Conservation (phyloP, 306 rosid genomes). For the Elaeagnus macrophylla region DNA sequence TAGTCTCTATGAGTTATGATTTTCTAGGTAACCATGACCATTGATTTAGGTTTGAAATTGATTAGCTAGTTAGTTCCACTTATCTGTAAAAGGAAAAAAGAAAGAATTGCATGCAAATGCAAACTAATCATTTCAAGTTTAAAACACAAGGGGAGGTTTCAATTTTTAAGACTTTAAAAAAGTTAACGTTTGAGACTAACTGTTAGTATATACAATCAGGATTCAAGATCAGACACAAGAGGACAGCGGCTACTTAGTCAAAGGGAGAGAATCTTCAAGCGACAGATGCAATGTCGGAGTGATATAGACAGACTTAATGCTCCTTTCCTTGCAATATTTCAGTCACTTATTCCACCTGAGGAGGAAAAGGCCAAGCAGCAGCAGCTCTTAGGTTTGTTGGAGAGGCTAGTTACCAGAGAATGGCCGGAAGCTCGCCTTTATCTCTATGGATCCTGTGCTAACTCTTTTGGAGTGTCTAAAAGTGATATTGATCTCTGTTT, state of each 20-base stretch:
- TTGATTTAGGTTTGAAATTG: no score
- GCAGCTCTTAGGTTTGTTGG: conserved; percentile 54
- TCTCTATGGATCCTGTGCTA: conserved; percentile 93
- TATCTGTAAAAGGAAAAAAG: no score
- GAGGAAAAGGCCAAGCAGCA: conserved; percentile 83
- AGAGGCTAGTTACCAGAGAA: conserved; percentile 57
- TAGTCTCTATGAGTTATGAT: no score
- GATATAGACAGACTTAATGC: conserved; percentile 58
- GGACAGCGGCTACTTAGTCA: conserved; percentile 59
- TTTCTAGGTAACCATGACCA: no score
- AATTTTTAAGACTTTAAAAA: conserved; percentile 1
- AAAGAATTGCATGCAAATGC: no score
- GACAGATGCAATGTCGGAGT: conserved; percentile 49
- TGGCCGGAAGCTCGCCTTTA: conserved; percentile 78
- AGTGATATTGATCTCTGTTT: conserved; percentile 95
- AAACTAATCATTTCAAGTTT: no score
- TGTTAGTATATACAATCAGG: conserved; percentile 42
- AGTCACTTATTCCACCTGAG: conserved; percentile 66
- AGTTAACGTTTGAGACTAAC: conserved; percentile 22
- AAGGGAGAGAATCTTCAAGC: conserved; percentile 49
- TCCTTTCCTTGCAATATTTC: conserved; percentile 57
- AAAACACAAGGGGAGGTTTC: neutral
- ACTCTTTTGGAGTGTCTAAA: conserved; percentile 84
- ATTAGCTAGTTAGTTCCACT: no score
- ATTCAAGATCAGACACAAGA: conserved; percentile 63